These are phyloP conservation scores for Verticillium klebahnii DNA, from an alignment of 2,329 filamentous ascomycete species.

Conservation along the genomic window DNA sequence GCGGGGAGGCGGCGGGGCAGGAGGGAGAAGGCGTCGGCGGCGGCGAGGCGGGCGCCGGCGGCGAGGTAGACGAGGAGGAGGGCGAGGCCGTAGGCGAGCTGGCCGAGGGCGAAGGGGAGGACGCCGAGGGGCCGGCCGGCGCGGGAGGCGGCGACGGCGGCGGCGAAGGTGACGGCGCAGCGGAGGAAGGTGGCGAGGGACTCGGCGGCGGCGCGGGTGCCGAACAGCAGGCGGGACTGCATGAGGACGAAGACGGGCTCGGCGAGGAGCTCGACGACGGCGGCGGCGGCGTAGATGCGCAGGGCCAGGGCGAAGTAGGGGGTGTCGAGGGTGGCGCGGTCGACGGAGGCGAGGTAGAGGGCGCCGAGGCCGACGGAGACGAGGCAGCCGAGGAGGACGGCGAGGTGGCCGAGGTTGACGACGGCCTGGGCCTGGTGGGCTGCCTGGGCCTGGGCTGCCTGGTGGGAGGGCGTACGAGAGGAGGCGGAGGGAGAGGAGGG, in stretches of 20 bases:
- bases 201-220: constrained; percentile 76
- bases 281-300: constrained; percentile 50
- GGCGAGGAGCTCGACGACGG: constrained; percentile 70
- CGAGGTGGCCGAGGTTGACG: constrained; percentile 83
- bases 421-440: constrained; percentile 62
- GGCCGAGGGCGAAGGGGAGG: constrained; percentile 84
- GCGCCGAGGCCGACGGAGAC: constrained; percentile 61
- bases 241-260: constrained; percentile 89
- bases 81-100: constrained; percentile 68
- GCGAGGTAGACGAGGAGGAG: constrained; percentile 67
- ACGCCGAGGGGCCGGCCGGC: constrained; percentile 59
- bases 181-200: constrained; percentile 74
- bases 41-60: constrained; percentile 54
- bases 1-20: constrained; percentile 30
- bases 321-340: constrained; percentile 44
- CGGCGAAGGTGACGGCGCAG: constrained; percentile 68
- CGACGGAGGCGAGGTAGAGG: constrained; percentile 58
- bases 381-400: constrained; percentile 62
- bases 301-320: constrained; percentile 58
- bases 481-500: no score
- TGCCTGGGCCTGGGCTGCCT: constrained; percentile 1
- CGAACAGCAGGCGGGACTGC: constrained; percentile 76
- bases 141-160: constrained; percentile 60
- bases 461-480: no score
- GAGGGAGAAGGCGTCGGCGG: constrained; percentile 63